Percentiles rank a stretch among this genome's conserved stretches.
Evolutionary conservation across 805 yeast species (phyloP).

Genomic region (Cyberlindnera saturnus): DNA sequence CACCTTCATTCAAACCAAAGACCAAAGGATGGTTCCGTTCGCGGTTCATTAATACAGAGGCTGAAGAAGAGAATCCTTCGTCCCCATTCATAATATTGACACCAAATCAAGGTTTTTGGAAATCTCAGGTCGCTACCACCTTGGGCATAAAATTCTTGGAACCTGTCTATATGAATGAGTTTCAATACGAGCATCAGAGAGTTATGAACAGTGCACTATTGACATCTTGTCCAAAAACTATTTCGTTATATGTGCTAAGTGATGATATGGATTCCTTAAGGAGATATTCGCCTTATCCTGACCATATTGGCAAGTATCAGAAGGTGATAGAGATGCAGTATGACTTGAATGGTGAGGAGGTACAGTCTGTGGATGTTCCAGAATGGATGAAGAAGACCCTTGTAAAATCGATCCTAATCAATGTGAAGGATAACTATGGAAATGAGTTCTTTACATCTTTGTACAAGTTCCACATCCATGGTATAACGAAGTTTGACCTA

Average conservation of each 20-base stretch:
- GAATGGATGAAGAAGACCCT: constrained; percentile 26
- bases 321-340: constrained; percentile 9
- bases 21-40: constrained; percentile 2
- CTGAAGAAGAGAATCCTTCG: constrained; percentile 1
- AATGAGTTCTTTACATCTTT: constrained; percentile 30
- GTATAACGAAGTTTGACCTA: constrained; percentile 32
- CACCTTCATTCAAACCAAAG: constrained; percentile 24
- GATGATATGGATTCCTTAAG: constrained; percentile 3
- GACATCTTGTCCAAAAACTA: constrained; percentile 33
- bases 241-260: constrained; percentile 26
- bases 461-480: constrained; percentile 36
- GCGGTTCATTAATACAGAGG: neutral
- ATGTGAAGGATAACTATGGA: constrained; percentile 30
- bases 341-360: constrained; percentile 11
- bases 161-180: constrained; percentile 31
- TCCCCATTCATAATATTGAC: constrained; percentile 22
- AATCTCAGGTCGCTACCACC: constrained; percentile 6
- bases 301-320: neutral
- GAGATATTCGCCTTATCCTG: neutral
- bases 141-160: constrained; percentile 32
- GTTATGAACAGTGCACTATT: constrained; percentile 31
- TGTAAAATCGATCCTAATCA: constrained; percentile 27
- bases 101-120: constrained; percentile 21
- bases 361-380: constrained; percentile 27
- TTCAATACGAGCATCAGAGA: constrained; percentile 31